These are phyloP conservation scores for Coccomyxa sp. DNA, from an alignment of 139 green algal species.

Conservation along the genomic window DNA sequence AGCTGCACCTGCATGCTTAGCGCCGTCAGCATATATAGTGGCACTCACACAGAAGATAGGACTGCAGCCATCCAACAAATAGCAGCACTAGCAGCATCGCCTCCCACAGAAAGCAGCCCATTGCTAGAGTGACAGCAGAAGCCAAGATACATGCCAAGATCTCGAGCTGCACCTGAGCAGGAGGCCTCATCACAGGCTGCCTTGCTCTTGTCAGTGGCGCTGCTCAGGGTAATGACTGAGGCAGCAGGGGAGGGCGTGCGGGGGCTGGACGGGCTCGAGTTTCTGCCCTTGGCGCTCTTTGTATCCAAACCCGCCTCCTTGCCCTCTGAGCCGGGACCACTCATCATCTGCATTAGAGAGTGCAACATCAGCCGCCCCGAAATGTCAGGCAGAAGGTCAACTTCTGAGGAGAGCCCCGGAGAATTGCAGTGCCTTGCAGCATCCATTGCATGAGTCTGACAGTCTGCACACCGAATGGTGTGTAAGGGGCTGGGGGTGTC, in stretches of 20 bases:
- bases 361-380: too few species aligned
- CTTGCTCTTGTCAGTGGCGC: not conserved
- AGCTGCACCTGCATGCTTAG: not conserved
- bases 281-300: not conserved
- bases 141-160: not conserved
- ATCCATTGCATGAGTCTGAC: too few species aligned
- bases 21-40: too few species aligned
- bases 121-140: not conserved
- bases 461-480: too few species aligned
- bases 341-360: too few species aligned
- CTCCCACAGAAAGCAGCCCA: not conserved
- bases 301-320: too few species aligned
- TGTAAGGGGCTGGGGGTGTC: not conserved
- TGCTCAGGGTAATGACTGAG: not conserved
- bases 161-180: not conserved
- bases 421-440: too few species aligned
- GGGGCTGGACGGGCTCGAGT: not conserved
- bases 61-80: too few species aligned
- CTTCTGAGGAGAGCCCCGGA: too few species aligned
- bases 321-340: too few species aligned
- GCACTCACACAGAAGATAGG: too few species aligned
- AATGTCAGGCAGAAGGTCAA: too few species aligned
- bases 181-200: conserved; percentile 1
- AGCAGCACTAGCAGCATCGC: not conserved
- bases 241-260: not conserved